Conservation (phyloP, 306 rosid species). For the Corylus heterophylla region DNA sequence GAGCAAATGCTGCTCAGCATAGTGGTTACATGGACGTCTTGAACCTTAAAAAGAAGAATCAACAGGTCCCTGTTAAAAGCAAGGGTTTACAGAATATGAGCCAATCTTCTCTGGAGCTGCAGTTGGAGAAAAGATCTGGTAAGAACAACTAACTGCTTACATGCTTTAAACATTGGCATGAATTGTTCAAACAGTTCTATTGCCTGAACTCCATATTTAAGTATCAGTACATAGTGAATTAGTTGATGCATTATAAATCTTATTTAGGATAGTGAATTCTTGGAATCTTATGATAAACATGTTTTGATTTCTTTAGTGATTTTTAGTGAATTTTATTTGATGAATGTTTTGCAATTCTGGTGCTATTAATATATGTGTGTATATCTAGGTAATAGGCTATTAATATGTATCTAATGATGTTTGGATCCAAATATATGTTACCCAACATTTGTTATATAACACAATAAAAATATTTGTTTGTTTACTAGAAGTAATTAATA, state of each 20-base stretch:
- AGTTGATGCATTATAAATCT: neutral
- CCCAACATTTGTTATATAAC: neutral
- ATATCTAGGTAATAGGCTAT: neutral
- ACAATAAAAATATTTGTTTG: too few relatives aligned
- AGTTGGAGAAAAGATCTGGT: slow-evolving; percentile 1
- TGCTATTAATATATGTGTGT: neutral
- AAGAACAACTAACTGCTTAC: neutral
- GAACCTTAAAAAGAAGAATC: slow-evolving; percentile 54
- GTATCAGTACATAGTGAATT: neutral
- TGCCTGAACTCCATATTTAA: neutral
- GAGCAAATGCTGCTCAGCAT: slow-evolving; percentile 43
- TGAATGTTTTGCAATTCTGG: neutral
- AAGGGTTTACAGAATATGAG: slow-evolving; percentile 82
- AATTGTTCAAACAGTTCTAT: neutral
- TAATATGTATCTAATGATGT: neutral
- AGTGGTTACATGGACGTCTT: slow-evolving; percentile 47
- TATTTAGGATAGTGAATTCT: neutral
- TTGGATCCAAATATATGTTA: neutral
- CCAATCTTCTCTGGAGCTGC: slow-evolving; percentile 47
- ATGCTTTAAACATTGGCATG: slow-evolving; percentile 8
- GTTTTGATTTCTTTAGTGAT: neutral
- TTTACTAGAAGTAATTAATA: neutral
- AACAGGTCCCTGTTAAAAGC: slow-evolving; percentile 56
- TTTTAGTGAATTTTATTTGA: neutral
- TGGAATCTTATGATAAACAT: neutral